phyloP scores from a whole-genome alignment of 768 basidiomycete genomes.

The Kwoniella shandongensis region DNA sequence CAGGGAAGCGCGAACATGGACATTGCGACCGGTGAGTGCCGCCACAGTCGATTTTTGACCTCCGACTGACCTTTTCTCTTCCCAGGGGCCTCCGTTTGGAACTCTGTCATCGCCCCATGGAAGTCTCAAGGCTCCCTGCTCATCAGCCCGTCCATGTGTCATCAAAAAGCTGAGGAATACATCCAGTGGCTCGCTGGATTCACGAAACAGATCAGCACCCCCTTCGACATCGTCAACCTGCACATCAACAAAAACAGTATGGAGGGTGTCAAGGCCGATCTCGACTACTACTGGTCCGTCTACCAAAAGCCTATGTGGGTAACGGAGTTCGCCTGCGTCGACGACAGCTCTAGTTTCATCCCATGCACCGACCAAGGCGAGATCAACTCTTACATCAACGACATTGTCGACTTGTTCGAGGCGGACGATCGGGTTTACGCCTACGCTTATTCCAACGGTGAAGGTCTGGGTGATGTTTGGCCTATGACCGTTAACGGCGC shows the following conservation, averaged over 20 bases:
- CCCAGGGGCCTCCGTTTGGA: slow-evolving; percentile 45
- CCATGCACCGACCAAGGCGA: slow-evolving; percentile 52
- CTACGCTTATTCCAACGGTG: slow-evolving; percentile 52
- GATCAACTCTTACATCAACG: slow-evolving; percentile 52
- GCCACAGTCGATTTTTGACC: background rate
- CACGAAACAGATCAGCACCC: slow-evolving; percentile 28
- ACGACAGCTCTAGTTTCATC: slow-evolving; percentile 44
- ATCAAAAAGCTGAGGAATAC: slow-evolving; percentile 52
- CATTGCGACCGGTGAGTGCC: slow-evolving; percentile 24
- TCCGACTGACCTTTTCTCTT: background rate
- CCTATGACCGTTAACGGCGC: slow-evolving; percentile 38
- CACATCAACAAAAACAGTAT: slow-evolving; percentile 53
- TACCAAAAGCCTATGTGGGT: slow-evolving; percentile 51
- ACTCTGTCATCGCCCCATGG: slow-evolving; percentile 43
- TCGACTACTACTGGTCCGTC: slow-evolving; percentile 50
- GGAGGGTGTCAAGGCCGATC: slow-evolving; percentile 45
- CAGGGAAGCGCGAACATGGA: slow-evolving; percentile 35
- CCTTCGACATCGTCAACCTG: slow-evolving; percentile 47
- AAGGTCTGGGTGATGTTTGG: slow-evolving; percentile 52
- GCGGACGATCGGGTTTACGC: slow-evolving; percentile 46
- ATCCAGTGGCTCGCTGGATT: slow-evolving; percentile 41
- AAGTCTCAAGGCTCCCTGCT: slow-evolving; percentile 45
- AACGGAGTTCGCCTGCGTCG: slow-evolving; percentile 49
- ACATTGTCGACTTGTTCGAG: slow-evolving; percentile 52
- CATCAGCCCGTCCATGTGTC: slow-evolving; percentile 52